Evolutionary conservation across 2,329 filamentous ascomycete genomes (phyloP), one percentile per base, ranked within the genome.

Genomic region (Beauveria asiatica): DNA sequence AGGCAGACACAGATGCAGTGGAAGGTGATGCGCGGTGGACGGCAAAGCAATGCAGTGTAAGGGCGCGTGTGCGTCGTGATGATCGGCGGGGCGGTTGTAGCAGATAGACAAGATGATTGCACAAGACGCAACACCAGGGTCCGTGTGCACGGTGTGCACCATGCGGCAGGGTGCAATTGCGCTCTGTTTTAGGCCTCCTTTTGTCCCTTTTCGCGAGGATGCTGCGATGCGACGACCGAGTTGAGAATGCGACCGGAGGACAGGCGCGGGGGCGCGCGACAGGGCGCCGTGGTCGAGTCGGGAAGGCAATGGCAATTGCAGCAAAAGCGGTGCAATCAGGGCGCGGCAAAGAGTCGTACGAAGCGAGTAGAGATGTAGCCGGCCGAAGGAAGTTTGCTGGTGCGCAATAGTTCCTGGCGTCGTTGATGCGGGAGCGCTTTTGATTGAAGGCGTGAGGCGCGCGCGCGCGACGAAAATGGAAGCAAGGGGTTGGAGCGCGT

Each of bases 371-470:
- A 37, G 16, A 57, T 39, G 30, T 16, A 3, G 27, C 30, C 6
- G 13, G 30, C 11, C 54, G 37, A 25, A 42, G 16, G 3, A n/a
- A 57, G 44, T 33, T 57, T 49, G 53, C 27, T 39, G 30, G 37
- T 19, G 45, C 56, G 56, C 46, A 44, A 58, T 58, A 10, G 46
- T 44, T 21, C 11, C 37, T 48, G 57, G 33, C 30, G 50, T 39
- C 57, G 57, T 54, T 55, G 50, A 17, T 33, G 50, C 50, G 42
- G 57, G 19, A 42, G 57, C 42, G 50, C 41, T 53, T 44, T 60
- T 49, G 50, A 46, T 39, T 60, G 42, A 60, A 49, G 57, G 33
- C 57, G 57, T 60, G 50, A 50, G 57, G 57, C 56, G 45, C 25
- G 44, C 23, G 23, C 44, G 55, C 45, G 55, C 55, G 45, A 50